Evolutionary conservation across 495 filamentous ascomycete species (phyloP), one percentile per base, ranked within the genome.

Genomic region (Acidomyces sp.): DNA sequence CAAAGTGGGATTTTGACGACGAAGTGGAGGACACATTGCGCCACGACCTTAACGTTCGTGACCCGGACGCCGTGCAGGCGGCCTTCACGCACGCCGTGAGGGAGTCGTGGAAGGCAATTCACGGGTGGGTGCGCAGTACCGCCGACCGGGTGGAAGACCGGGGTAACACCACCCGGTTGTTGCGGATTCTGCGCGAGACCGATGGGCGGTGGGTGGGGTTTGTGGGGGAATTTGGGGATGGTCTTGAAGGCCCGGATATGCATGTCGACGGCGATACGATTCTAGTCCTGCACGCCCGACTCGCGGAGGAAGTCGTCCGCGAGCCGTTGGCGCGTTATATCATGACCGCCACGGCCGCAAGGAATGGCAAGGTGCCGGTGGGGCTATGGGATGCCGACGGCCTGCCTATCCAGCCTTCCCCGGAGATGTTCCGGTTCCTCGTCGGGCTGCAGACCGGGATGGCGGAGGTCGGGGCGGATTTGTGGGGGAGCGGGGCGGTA

Each of bases 321-420:
- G 28, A 41, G 25, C 1, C 46, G 12, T 31, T 54, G 6, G 18
- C 6, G 27, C 30, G 15, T 26, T 34, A n/a, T n/a, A n/a, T n/a
- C n/a, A n/a, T n/a, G n/a, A n/a, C n/a, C n/a, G n/a, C n/a, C n/a
- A n/a, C n/a, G n/a, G n/a, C n/a, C n/a, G n/a, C n/a, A n/a, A n/a
- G n/a, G n/a, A n/a, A n/a, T n/a, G n/a, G n/a, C n/a, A n/a, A n/a
- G n/a, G 6, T 16, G 16, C 12, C 31, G 0, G 24, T 22, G 43
- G 64, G 68, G 1, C 67, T 93, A 1, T 93, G 83, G 85, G 85
- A 90, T 51, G 80, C 80, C n/a, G n/a, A n/a, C n/a, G n/a, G n/a
- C n/a, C 53, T 93, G 19, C 90, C 90, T 0, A 64, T 77, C n/a
- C 83, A 85, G 46, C 86, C 87, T 0, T 86, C 85, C 1, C 76